Conservation (phyloP, 306 rosid species). For the Cotoneaster glaucophyllus region DNA sequence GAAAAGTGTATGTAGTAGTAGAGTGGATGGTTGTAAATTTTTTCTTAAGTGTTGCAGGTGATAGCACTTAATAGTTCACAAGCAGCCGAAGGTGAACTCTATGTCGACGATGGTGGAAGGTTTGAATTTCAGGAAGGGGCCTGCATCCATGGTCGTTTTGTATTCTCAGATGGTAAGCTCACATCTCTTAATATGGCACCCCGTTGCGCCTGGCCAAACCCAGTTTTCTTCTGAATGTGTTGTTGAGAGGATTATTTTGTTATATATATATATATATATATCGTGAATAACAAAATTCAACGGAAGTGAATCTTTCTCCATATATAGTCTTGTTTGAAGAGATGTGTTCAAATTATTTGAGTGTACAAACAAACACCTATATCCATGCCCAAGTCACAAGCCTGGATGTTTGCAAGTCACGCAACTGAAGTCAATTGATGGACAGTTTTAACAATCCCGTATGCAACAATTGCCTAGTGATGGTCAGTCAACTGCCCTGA, state of each 20-base stretch:
- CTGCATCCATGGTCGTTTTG: constrained; percentile 77
- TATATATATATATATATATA: too few relatives aligned
- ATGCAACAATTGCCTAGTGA: too few relatives aligned
- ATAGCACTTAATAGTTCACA: constrained; percentile 86
- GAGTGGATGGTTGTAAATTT: neutral
- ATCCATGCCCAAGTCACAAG: too few relatives aligned
- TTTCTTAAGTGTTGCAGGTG: constrained; percentile 40
- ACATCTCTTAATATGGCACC: constrained; percentile 45
- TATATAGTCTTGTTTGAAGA: too few relatives aligned
- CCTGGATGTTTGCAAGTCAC: too few relatives aligned
- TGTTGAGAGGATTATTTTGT: constrained; percentile 73
- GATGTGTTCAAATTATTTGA: too few relatives aligned
- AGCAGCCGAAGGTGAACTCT: constrained; percentile 90
- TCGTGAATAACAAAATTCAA: too few relatives aligned
- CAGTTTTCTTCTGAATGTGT: constrained; percentile 36
- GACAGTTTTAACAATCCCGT: too few relatives aligned
- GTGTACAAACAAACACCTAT: too few relatives aligned
- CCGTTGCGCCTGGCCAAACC: constrained; percentile 26
- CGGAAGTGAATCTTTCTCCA: too few relatives aligned
- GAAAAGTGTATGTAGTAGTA: neutral
- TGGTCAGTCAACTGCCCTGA: too few relatives aligned
- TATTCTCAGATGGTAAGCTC: constrained; percentile 63
- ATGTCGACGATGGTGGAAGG: constrained; percentile 81
- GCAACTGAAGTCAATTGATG: too few relatives aligned
- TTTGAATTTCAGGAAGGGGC: constrained; percentile 64